Conservation (phyloP, 768 basidiomycete species). For the Boletus fagicola region DNA sequence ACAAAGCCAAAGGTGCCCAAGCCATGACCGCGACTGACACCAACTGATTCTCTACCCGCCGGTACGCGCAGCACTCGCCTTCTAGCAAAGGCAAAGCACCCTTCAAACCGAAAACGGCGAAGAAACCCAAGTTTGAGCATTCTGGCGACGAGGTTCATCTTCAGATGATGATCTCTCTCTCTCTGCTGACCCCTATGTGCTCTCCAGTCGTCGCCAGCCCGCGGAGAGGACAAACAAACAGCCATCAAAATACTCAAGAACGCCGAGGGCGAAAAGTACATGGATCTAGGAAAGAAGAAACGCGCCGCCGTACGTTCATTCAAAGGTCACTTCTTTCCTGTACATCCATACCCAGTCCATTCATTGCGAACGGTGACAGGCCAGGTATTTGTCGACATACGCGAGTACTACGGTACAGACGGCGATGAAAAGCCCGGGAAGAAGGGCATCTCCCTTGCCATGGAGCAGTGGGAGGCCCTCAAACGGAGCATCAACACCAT, state of each 20-base stretch:
- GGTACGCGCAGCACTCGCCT: background rate
- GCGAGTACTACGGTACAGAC: slow-evolving; percentile 63
- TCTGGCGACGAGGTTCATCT: slow-evolving; percentile 11
- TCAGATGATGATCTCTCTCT: background rate
- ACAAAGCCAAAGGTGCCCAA: slow-evolving; percentile 15
- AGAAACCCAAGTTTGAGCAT: slow-evolving; percentile 36
- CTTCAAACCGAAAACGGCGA: slow-evolving; percentile 25
- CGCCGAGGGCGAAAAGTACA: slow-evolving; percentile 42
- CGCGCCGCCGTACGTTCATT: slow-evolving; percentile 56
- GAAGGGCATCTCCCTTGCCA: slow-evolving; percentile 68
- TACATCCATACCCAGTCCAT: slow-evolving; percentile 27
- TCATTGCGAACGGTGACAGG: slow-evolving; percentile 34
- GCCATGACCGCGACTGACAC: background rate
- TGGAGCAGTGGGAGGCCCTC: slow-evolving; percentile 68
- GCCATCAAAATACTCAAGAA: slow-evolving; percentile 16
- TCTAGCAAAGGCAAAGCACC: slow-evolving; percentile 11
- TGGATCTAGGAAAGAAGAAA: slow-evolving; percentile 72
- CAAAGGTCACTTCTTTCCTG: slow-evolving; percentile 37
- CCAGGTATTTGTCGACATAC: slow-evolving; percentile 60
- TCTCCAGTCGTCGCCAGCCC: slow-evolving; percentile 13
- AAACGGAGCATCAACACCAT: slow-evolving; percentile 45
- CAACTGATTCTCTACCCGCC: background rate
- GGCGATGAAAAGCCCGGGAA: slow-evolving; percentile 75
- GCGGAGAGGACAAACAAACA: slow-evolving; percentile 1
- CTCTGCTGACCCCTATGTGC: slow-evolving; percentile 17